Base-by-base conservation (phyloP, 1,284 basidiomycete genomes). In the Ustilago sp. region DNA sequence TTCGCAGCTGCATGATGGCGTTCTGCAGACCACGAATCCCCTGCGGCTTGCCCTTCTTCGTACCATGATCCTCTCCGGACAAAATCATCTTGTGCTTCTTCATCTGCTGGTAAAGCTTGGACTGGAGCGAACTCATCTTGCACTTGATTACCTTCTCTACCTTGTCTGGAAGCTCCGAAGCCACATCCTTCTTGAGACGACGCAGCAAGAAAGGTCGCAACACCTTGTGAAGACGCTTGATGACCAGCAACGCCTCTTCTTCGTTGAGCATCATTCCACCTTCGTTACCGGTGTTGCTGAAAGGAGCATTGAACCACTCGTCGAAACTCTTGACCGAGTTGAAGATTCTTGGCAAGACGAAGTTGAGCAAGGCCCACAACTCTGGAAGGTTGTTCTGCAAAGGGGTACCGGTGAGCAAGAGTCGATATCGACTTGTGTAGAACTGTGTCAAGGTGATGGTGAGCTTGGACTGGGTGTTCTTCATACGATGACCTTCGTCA, bases 291-390 rank as follows among this genome's bases (percentile, higher is more conserved):
- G 95, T 95, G 87, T 96, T 98, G 74, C 97, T 96, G 81, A 99
- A 99, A 0, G 97, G 97, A 2, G 96, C 98, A 88, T 99, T 99
- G 90, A 99, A 99, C 97, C 97, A 99, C 86, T 99, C 97, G 85
- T 99, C 97, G 86, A 99, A 99, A 53, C 95, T 97, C 87, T 98
- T 98, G 80, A 98, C 95, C 4, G 96, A 99, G 88, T 99, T 99
- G 90, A 99, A 99, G 85, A 99, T 92, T 88, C 95, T 98, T 28
- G 97, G 97, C 19, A 99, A 89, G 54, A 95, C 96, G 86, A 99
- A 99, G 87, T 99, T 99, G 86, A 99, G 93, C 65, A 99, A 89
- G 2, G 97, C 91, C 97, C 97, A 99, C 47, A 99, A 88, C 87
- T 99, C 97, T 13, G 97, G 96, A 43, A 99, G 90, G 86, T 99